A percentile compares a stretch with the other conserved stretches of the same genome.
Conservation (phyloP, 148 eudicot genomes). For the Rhododendron henanense region DNA sequence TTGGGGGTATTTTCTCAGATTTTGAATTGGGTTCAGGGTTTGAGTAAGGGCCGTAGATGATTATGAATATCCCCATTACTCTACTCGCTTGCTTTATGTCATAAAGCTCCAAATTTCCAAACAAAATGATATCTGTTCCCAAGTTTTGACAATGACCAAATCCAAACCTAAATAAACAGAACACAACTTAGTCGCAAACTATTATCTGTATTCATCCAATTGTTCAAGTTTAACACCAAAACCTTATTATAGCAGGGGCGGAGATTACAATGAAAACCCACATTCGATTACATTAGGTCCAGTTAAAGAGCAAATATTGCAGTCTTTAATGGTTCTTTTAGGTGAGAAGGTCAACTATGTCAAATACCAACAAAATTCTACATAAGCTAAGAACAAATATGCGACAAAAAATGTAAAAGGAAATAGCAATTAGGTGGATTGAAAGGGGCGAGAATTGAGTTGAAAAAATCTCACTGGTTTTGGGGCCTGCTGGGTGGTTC, state of each 20-base stretch:
- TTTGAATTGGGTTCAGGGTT: too few relatives aligned
- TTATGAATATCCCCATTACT: neutral
- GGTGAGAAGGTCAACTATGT: neutral
- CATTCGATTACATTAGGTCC: neutral
- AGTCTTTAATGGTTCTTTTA: neutral
- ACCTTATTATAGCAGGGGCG: neutral
- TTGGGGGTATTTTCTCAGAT: too few relatives aligned
- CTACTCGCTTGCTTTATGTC: neutral
- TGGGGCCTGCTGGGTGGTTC: conserved; percentile 85
- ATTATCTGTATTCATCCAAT: neutral
- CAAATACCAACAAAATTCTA: too few relatives aligned
- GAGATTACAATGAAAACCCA: neutral
- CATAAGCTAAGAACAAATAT: too few relatives aligned
- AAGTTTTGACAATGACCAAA: neutral
- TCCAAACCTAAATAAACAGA: neutral
- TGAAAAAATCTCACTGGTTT: conserved; percentile 45
- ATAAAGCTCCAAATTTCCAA: neutral
- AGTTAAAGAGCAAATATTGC: neutral
- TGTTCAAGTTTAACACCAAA: neutral
- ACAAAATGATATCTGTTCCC: neutral
- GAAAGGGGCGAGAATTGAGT: neutral
- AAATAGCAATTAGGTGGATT: neutral
- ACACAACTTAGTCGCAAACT: neutral
- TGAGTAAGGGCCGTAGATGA: too few relatives aligned
- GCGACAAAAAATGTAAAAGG: too few relatives aligned